Conservation (phyloP, 2,329 filamentous ascomycete species). For the Neopestalotiopsis sp. region DNA sequence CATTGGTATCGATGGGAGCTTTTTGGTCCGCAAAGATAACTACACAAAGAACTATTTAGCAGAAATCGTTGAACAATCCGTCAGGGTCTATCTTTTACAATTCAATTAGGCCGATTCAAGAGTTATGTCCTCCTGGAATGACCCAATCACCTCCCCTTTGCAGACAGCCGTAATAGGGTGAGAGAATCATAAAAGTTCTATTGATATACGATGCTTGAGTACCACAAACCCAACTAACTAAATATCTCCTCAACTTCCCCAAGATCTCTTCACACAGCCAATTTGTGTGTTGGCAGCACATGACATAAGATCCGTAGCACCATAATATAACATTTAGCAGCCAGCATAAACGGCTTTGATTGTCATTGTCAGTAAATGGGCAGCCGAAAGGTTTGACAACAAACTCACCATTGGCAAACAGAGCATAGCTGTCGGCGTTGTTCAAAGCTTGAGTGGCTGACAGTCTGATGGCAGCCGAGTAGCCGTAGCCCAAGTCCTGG, state of each 20-base stretch:
- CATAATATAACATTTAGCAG: constrained; percentile 7
- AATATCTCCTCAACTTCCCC: neutral
- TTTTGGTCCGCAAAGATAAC: too few relatives aligned
- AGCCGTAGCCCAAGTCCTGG: constrained; percentile 59
- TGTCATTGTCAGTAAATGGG: constrained; percentile 44
- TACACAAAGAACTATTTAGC: too few relatives aligned
- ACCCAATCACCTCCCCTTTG: too few relatives aligned
- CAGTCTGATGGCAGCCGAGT: constrained; percentile 56
- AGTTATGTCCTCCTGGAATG: too few relatives aligned
- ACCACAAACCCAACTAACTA: neutral
- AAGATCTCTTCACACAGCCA: neutral
- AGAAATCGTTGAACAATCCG: too few relatives aligned
- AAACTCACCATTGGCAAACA: constrained; percentile 57
- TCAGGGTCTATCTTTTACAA: too few relatives aligned
- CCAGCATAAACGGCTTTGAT: constrained; percentile 32
- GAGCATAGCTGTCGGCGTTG: constrained; percentile 67
- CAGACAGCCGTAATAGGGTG: too few relatives aligned
- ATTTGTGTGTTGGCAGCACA: constrained; percentile 4
- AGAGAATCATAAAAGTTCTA: neutral
- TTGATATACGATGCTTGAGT: neutral
- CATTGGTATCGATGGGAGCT: too few relatives aligned
- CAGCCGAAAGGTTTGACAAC: constrained; percentile 66
- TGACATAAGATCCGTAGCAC: neutral
- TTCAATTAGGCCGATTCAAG: too few relatives aligned
- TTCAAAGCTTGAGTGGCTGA: constrained; percentile 56